Percentiles rank a stretch among this genome's conserved stretches.
phyloP scores from a whole-genome alignment of 2,329 filamentous ascomycete species.

The Apiospora pterosperma region DNA sequence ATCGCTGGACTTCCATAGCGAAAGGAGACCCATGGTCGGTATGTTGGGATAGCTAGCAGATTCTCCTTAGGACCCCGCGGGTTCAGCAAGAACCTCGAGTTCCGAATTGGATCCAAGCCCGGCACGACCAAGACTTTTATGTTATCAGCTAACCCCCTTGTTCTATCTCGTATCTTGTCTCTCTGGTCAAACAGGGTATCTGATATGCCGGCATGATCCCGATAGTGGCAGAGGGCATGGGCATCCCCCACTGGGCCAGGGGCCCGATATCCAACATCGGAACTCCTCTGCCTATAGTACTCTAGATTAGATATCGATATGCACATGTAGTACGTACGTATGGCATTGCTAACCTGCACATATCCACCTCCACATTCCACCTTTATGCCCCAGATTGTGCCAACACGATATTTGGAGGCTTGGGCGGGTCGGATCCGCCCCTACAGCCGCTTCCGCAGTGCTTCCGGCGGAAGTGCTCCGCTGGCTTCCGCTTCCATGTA shows the following conservation, averaged over 20 bases:
- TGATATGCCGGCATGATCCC: neutral
- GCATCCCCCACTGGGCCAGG: neutral
- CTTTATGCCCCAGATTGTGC: neutral
- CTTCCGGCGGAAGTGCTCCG: neutral
- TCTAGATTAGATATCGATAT: too few relatives aligned
- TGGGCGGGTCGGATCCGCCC: neutral
- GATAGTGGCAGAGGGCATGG: neutral
- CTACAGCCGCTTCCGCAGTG: neutral
- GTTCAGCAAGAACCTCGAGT: neutral
- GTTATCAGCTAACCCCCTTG: neutral
- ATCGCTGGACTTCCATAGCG: slow-evolving; percentile 6
- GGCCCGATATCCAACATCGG: neutral
- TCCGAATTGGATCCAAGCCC: too few relatives aligned
- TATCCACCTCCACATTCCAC: neutral
- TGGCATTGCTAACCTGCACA: neutral
- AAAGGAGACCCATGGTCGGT: slow-evolving; percentile 13
- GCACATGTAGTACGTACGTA: neutral
- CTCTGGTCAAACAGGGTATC: neutral
- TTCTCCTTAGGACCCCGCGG: too few relatives aligned
- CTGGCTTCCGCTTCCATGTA: neutral
- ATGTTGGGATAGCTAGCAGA: too few relatives aligned
- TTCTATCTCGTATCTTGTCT: neutral
- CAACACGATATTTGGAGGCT: neutral
- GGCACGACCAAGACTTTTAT: neutral
- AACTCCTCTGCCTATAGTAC: neutral